phyloP scores from a whole-genome alignment of 495 filamentous ascomycete genomes.

The Chaetomium fimeti region DNA sequence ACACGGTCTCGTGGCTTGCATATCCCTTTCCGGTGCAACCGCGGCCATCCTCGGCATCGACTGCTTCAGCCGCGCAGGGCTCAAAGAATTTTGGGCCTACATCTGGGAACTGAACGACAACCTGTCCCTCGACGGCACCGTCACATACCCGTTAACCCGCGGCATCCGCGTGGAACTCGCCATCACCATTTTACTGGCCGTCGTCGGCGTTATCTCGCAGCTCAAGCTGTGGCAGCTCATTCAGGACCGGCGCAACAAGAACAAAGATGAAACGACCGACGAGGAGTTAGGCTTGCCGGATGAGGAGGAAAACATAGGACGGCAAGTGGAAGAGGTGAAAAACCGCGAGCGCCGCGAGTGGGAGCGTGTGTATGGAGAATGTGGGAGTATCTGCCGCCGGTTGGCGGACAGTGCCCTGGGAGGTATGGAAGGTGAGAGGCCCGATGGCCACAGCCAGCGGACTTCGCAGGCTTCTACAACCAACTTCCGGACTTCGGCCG shows the following conservation, averaged over 20 bases:
- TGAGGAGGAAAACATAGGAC: constrained; percentile 67
- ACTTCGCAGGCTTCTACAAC: constrained; percentile 28
- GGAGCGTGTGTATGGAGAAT: constrained; percentile 75
- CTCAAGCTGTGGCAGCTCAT: constrained; percentile 86
- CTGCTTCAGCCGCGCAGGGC: constrained; percentile 81
- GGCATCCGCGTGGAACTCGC: constrained; percentile 86
- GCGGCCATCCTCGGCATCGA: constrained; percentile 80
- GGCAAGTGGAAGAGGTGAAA: constrained; percentile 65
- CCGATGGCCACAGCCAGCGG: constrained; percentile 40
- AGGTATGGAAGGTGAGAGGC: constrained; percentile 54
- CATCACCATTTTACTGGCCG: constrained; percentile 66
- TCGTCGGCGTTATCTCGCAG: constrained; percentile 79
- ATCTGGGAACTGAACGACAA: constrained; percentile 82
- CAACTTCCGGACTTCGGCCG: constrained; percentile 23
- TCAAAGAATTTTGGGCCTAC: constrained; percentile 96
- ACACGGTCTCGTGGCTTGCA: constrained; percentile 71
- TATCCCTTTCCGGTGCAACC: constrained; percentile 79
- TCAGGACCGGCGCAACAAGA: constrained; percentile 64
- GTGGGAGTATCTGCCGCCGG: constrained; percentile 24
- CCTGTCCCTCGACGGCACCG: constrained; percentile 71
- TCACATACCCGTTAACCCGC: constrained; percentile 81
- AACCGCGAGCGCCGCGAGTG: constrained; percentile 68
- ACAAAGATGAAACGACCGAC: constrained; percentile 55
- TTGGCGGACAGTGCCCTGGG: constrained; percentile 55
- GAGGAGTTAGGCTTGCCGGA: constrained; percentile 60